Evolutionary conservation across 306 rosid species (phyloP).

Genomic region (Mimosa pudica): DNA sequence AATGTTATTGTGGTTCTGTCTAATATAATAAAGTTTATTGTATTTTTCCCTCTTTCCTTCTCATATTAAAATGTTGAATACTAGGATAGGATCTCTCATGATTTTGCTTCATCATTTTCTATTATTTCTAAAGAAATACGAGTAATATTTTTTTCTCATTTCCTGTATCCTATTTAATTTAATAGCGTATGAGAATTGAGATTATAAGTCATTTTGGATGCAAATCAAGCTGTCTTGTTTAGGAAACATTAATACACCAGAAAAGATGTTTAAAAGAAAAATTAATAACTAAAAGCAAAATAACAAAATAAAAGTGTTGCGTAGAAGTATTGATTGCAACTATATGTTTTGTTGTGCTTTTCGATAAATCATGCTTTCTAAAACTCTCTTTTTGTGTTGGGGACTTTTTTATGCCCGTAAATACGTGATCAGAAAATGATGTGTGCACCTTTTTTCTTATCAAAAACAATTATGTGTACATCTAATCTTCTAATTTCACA

Average conservation of each 20-base stretch:
- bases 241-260: not conserved
- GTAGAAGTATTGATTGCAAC: not conserved
- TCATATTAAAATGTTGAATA: not conserved
- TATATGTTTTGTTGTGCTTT: not conserved
- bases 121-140: not conserved
- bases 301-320: constrained; percentile 5
- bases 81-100: not conserved
- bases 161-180: not conserved
- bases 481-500: not conserved
- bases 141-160: not conserved
- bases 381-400: not conserved
- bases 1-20: no score
- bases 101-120: not conserved
- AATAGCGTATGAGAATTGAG: not conserved
- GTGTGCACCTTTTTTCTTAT: no score
- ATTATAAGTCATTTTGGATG: not conserved
- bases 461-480: no score
- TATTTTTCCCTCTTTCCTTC: not conserved
- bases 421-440: not conserved
- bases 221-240: not conserved
- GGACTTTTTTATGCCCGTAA: not conserved
- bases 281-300: not conserved
- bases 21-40: not conserved
- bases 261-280: not conserved
- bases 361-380: not conserved